Percentiles rank a stretch among this genome's conserved stretches.
phyloP scores from a whole-genome alignment of 1,139 yeast species.

The Blastobotrys ciferrii region DNA sequence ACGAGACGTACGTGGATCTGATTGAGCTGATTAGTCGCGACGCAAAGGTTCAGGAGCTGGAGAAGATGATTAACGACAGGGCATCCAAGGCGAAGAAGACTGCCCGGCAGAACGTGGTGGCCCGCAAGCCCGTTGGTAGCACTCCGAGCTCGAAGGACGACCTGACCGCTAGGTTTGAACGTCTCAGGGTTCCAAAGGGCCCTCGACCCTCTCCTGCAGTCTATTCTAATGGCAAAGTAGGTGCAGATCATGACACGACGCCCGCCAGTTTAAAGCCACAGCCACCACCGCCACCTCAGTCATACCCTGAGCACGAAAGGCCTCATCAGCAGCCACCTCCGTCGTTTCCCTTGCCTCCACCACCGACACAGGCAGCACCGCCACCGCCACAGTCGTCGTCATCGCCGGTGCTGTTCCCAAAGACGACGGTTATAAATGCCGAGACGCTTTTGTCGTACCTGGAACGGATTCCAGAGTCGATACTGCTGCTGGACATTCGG shows the following conservation, averaged over 20 bases:
- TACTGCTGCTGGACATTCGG: conserved; percentile 66
- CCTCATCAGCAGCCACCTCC: conserved; percentile 16
- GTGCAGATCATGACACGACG: conserved; percentile 4
- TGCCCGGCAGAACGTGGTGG: conserved; percentile 9
- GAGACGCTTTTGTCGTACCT: conserved; percentile 32
- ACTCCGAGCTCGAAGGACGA: conserved; percentile 19
- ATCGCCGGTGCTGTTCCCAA: conserved; percentile 29
- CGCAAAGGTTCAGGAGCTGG: conserved; percentile 20
- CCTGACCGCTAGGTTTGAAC: conserved; percentile 25
- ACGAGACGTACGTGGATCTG: conserved; percentile 25
- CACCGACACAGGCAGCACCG: conserved; percentile 13
- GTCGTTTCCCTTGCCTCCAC: conserved; percentile 13
- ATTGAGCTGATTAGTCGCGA: conserved; percentile 22
- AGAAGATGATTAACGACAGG: conserved; percentile 15
- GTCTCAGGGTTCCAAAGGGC: conserved; percentile 20
- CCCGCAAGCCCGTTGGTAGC: conserved; percentile 20
- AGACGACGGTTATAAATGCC: conserved; percentile 32
- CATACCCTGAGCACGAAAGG: background rate
- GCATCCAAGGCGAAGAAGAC: conserved; percentile 1
- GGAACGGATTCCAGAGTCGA: conserved; percentile 25
- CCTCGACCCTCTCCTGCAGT: conserved; percentile 20
- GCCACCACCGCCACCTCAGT: background rate
- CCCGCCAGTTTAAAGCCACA: background rate
- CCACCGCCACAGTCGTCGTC: background rate
- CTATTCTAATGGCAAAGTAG: conserved; percentile 1